Evolutionary conservation across 2,329 filamentous ascomycete species (phyloP).

Genomic region (Nigrospora sphaerica): DNA sequence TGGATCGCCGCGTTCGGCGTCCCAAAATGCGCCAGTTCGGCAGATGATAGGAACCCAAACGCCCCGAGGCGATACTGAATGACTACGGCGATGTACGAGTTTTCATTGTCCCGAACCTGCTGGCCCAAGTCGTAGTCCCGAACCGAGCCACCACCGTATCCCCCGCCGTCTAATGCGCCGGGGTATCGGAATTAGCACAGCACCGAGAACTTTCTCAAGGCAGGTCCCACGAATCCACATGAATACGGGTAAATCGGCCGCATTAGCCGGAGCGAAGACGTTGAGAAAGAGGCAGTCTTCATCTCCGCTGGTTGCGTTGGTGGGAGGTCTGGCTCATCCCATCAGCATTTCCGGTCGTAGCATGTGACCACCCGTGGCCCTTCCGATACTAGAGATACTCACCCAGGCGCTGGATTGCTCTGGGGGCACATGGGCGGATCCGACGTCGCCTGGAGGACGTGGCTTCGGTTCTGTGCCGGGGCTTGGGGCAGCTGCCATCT

Average conservation of each 20-base stretch:
- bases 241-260: constrained; percentile 30
- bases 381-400: constrained; percentile 10
- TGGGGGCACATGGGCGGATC: constrained; percentile 27
- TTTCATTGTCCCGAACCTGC: constrained; percentile 29
- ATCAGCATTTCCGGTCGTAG: no score
- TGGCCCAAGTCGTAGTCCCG: constrained; percentile 10
- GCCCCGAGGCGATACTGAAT: constrained; percentile 34
- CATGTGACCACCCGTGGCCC: neutral
- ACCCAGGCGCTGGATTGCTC: constrained; percentile 8
- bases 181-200: neutral
- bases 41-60: constrained; percentile 42
- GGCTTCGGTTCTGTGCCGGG: constrained; percentile 18
- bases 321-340: no score
- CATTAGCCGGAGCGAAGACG: constrained; percentile 30
- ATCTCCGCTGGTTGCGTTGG: constrained; percentile 3
- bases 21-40: constrained; percentile 27
- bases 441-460: constrained; percentile 19
- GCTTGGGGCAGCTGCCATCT: constrained; percentile 34
- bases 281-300: constrained; percentile 44
- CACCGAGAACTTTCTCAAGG: constrained; percentile 4
- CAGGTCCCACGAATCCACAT: constrained; percentile 35
- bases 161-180: constrained; percentile 31
- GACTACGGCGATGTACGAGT: constrained; percentile 30
- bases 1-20: constrained; percentile 37
- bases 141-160: constrained; percentile 25